phyloP scores from a whole-genome alignment of 1,284 basidiomycete genomes.

The Austroboletus niveus region DNA sequence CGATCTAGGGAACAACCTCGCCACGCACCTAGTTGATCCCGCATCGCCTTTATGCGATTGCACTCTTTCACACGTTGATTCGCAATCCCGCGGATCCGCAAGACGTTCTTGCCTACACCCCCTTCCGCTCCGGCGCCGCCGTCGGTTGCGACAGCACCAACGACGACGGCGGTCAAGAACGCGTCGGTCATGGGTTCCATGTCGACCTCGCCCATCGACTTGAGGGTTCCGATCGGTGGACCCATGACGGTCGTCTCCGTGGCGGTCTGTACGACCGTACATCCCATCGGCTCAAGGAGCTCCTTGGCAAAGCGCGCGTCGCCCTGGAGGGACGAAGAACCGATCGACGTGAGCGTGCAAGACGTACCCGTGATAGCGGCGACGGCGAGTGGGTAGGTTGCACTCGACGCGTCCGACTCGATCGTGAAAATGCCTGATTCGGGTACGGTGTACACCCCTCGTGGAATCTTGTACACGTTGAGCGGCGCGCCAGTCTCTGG shows the following conservation, averaged over 20 bases:
- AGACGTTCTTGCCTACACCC: slow-evolving; percentile 42
- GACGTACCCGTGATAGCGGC: slow-evolving; percentile 95
- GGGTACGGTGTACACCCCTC: slow-evolving; percentile 79
- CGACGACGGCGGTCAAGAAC: slow-evolving; percentile 91
- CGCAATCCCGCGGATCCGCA: slow-evolving; percentile 92
- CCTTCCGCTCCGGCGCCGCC: slow-evolving; percentile 34
- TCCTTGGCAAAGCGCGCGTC: slow-evolving; percentile 95
- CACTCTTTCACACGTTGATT: slow-evolving; percentile 99
- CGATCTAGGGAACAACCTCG: too few relatives aligned
- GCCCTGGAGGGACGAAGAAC: slow-evolving; percentile 88
- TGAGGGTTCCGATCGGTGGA: slow-evolving; percentile 79
- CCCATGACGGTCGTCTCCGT: slow-evolving; percentile 93
- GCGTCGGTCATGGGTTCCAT: slow-evolving; percentile 99
- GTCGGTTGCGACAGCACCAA: slow-evolving; percentile 80
- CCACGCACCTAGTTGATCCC: slow-evolving; percentile 80
- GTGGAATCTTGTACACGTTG: slow-evolving; percentile 89
- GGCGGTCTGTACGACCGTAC: slow-evolving; percentile 83
- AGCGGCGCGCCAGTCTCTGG: slow-evolving; percentile 58
- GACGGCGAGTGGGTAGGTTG: slow-evolving; percentile 96
- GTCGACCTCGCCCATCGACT: slow-evolving; percentile 70
- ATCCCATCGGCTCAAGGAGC: slow-evolving; percentile 95
- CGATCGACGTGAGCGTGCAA: slow-evolving; percentile 93
- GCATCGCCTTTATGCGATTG: slow-evolving; percentile 96
- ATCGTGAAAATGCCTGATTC: slow-evolving; percentile 70
- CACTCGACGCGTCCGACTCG: slow-evolving; percentile 94